phyloP scores from a whole-genome alignment of 257 asterid genomes.

The Ocimum tenuiflorum region DNA sequence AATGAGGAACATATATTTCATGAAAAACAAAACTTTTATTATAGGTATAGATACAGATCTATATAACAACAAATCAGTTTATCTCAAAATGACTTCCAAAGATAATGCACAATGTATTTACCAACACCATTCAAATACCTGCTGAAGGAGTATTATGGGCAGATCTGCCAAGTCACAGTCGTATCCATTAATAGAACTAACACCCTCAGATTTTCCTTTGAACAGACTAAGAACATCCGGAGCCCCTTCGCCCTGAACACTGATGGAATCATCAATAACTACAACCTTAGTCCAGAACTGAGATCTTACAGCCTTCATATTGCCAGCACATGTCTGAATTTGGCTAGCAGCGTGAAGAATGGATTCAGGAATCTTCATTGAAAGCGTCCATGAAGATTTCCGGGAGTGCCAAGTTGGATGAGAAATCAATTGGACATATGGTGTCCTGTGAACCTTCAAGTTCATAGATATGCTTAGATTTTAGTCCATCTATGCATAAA shows the following conservation, averaged over 20 bases:
- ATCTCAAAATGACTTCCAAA: not conserved
- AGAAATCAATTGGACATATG: slow-evolving; percentile 66
- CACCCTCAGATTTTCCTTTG: slow-evolving; percentile 59
- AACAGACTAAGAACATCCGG: slow-evolving; percentile 80
- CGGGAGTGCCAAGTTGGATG: slow-evolving; percentile 97
- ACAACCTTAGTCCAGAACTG: slow-evolving; percentile 72
- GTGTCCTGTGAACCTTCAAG: slow-evolving; percentile 67
- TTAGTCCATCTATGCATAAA: not conserved
- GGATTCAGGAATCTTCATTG: slow-evolving; percentile 73
- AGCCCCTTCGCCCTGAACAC: slow-evolving; percentile 93
- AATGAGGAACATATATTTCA: no score
- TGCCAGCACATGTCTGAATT: slow-evolving; percentile 29
- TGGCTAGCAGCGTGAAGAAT: slow-evolving; percentile 58
- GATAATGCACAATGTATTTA: not conserved
- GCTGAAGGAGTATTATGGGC: slow-evolving; percentile 80
- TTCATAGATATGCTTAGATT: slow-evolving; percentile 10
- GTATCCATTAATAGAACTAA: slow-evolving; percentile 51
- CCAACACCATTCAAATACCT: slow-evolving; percentile 36
- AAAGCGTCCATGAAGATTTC: slow-evolving; percentile 84
- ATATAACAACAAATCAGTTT: not conserved
- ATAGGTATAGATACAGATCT: no score
- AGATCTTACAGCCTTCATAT: slow-evolving; percentile 43
- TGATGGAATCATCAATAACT: slow-evolving; percentile 82
- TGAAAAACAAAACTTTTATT: no score
- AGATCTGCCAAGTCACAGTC: slow-evolving; percentile 85